Evolutionary conservation across 257 asterid genomes (phyloP), one percentile per base, ranked within the genome.

Genomic region (Capsicum baccatum): DNA sequence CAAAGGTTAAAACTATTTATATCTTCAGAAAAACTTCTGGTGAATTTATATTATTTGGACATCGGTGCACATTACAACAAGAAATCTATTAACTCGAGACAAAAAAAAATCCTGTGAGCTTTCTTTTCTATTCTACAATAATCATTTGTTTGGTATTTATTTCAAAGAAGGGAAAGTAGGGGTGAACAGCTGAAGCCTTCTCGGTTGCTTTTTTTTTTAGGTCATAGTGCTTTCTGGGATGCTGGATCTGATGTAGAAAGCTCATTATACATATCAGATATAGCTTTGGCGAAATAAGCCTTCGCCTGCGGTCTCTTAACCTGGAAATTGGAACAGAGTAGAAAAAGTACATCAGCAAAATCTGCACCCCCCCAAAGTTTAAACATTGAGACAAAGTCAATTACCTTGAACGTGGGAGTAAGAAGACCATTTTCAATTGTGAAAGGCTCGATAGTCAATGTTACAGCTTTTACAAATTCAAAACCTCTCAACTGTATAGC

Each of bases 341-440:
- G 3, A 58, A 26, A 79, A 52, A 2, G 63, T 6, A 19, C 42
- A 12, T 76, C 14, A 76, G 52, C n/a, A 76, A 26, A 52, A 8
- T 21, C 26, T 12, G 4, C 17, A n/a, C 64, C 4, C 33, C 8
- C 54, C 33, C 1, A 68, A 78, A 12, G 37, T 15, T 50, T 64
- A 64, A 74, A 74, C 10, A 21, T 48, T 48, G 21, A 74, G 57
- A 13, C 17, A 50, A 59, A 17, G 55, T 80, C 44, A 39, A 59
- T 85, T 90, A 94, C 99, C 98, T 96, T 96, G 87, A 94, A 94
- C 21, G 99, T 96, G 82, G 99, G 99, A 74, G 99, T 96, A 83
- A 96, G 90, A 83, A 96, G 93, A 85, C 87, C 97, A 79, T 92
- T 96, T 89, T 94, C 98, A 85, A 91, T 12, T 5, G 99, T 93